Base-by-base conservation (phyloP, 257 asterid species). In the Solanum virginianum region DNA sequence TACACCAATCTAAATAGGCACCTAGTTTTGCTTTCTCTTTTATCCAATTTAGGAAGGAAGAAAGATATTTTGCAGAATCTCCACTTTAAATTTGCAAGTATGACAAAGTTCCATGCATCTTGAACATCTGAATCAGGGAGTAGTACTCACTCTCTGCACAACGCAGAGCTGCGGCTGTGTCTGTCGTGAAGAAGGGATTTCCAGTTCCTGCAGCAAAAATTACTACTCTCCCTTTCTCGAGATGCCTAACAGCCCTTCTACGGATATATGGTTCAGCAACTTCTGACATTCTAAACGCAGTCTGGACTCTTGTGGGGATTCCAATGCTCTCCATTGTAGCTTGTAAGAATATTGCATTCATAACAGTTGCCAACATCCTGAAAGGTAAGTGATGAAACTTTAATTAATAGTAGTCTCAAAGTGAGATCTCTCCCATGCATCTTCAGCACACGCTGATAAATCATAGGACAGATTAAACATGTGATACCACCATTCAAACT, bases 141-240 rank as follows among this genome's bases (percentile, higher is more conserved):
- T 83, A 16, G 59, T 20, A 92, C 98, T 88, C 89, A 96, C 98
- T 96, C 95, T 96, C 99, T 7, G 99, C 98, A 88, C 92, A 88
- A 83, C 99, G 92, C 85, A 96, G 97, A 56, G 98, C 98, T 13
- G 99, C 99, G 53, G 99, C 99, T 85, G 98, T 96, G 85, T 96
- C 99, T 15, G 99, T 96, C n/a, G 99, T 95, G 95, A 96, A 96
- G 94, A 96, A 95, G 75, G 99, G 98, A 91, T 96, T 96, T 47
- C 98, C 98, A 66, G 98, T 96, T 74, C 98, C 99, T 6, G 99
- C 98, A 26, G 98, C 98, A 90, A 96, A 96, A 82, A 96, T 96
- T 26, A 96, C 99, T 22, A 96, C 99, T 81, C 99, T 91, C 63
- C 99, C 98, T 88, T 96, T 96, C 95, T 96, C 99, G 49, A 96